Conservation (phyloP, 2,329 filamentous ascomycete genomes). For the Daldinia sp. region DNA sequence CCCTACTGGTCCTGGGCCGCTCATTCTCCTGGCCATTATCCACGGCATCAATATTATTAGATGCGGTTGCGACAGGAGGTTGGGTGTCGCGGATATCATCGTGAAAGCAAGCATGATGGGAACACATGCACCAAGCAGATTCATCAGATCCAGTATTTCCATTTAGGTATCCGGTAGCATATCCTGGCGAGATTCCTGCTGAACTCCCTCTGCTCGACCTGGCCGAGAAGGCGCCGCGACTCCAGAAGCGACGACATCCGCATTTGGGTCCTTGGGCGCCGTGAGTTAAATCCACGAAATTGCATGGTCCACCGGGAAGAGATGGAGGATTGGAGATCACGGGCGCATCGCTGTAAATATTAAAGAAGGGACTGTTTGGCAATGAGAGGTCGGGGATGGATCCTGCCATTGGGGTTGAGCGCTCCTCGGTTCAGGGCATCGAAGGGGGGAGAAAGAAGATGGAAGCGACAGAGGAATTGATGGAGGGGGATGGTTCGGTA, state of each 20-base stretch:
- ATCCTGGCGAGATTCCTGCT: conserved; percentile 43
- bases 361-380: conserved; percentile 62
- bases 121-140: conserved; percentile 70
- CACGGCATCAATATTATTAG: conserved; percentile 42
- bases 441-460: conserved; percentile 39
- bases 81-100: conserved; percentile 59
- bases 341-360: conserved; percentile 65
- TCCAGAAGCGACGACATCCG: conserved; percentile 73
- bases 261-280: conserved; percentile 66
- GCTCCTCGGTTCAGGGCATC: conserved; percentile 52
- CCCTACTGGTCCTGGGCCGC: conserved; percentile 60
- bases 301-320: conserved; percentile 67
- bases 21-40: conserved; percentile 66
- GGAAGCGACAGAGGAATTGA: conserved; percentile 30
- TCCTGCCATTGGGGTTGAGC: conserved; percentile 64
- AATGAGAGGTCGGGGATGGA: conserved; percentile 61
- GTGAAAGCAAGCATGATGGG: conserved; percentile 72
- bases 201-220: conserved; percentile 50
- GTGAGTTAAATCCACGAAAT: conserved; percentile 67
- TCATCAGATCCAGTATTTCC: conserved; percentile 53
- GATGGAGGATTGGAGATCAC: conserved; percentile 47
- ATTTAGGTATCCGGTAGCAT: conserved; percentile 43
- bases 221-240: conserved; percentile 54
- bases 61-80: conserved; percentile 42
- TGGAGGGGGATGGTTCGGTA: conserved; percentile 41